Percentiles rank a stretch among this genome's conserved stretches.
Conservation (phyloP, 495 filamentous ascomycete genomes). For the Aspergillus heteromorphus region DNA sequence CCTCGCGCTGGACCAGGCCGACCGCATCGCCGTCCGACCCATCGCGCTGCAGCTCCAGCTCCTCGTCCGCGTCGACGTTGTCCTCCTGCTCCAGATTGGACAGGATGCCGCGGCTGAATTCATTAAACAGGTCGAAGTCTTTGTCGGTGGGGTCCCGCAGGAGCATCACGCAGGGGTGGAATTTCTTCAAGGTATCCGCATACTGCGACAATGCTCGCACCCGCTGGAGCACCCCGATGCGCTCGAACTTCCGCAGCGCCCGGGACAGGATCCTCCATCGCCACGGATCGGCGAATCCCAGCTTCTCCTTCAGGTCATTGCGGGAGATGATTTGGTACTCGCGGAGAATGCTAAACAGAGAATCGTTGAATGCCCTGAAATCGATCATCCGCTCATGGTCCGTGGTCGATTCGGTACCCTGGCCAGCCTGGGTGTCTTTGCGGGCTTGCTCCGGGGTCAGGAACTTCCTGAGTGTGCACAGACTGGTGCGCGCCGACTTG, state of each 20-base stretch:
- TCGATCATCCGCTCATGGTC: slow-evolving; percentile 32
- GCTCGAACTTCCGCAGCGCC: slow-evolving; percentile 61
- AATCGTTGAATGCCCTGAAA: slow-evolving; percentile 36
- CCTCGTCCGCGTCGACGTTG: slow-evolving; percentile 34
- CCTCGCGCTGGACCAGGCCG: slow-evolving; percentile 21
- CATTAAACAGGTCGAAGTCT: slow-evolving; percentile 57
- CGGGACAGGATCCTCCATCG: slow-evolving; percentile 65
- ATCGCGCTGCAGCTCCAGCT: slow-evolving; percentile 29
- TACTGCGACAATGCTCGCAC: slow-evolving; percentile 56
- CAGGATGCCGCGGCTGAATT: slow-evolving; percentile 24
- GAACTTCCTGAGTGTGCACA: slow-evolving; percentile 60
- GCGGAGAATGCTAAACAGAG: slow-evolving; percentile 43
- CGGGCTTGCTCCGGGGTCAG: slow-evolving; percentile 20
- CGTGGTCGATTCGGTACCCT: slow-evolving; percentile 2
- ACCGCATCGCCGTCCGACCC: slow-evolving; percentile 16
- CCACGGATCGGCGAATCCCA: slow-evolving; percentile 55
- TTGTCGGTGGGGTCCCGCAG: slow-evolving; percentile 63
- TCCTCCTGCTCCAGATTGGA: slow-evolving; percentile 35
- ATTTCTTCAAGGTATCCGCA: slow-evolving; percentile 21
- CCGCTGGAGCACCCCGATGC: slow-evolving; percentile 62
- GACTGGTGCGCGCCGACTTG: slow-evolving; percentile 60
- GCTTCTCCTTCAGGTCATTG: slow-evolving; percentile 56
- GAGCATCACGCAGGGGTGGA: slow-evolving; percentile 62
- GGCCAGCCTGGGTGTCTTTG: slow-evolving; percentile 7
- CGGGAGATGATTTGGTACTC: slow-evolving; percentile 44